A percentile compares a stretch with the other conserved stretches of the same genome.
Conservation (phyloP, 176 grass and related monocot genomes). For the Olyra latifolia region DNA sequence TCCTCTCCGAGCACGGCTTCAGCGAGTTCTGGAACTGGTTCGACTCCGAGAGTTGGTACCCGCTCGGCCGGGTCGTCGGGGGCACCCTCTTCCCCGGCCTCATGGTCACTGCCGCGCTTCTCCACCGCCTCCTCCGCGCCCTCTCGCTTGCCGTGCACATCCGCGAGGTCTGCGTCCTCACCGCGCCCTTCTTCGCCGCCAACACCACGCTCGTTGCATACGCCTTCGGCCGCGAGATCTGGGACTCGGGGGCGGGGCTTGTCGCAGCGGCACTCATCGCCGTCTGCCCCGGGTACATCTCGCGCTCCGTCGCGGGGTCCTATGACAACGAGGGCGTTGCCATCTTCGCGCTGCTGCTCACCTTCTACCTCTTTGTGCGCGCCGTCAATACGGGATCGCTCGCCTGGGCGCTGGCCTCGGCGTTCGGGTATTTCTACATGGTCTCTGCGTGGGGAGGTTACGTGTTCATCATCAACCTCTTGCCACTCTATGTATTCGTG, state of each 20-base stretch:
- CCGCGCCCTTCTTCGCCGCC: constrained; percentile 91
- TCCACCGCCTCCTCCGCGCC: constrained; percentile 74
- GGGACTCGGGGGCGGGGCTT: constrained; percentile 88
- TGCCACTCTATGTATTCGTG: constrained; percentile 91
- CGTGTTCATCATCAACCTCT: constrained; percentile 97
- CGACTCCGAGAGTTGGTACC: constrained; percentile 98
- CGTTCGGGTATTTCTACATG: constrained; percentile 99
- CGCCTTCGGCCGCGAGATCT: constrained; percentile 98
- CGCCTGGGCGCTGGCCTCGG: constrained; percentile 78
- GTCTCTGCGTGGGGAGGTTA: constrained; percentile 99
- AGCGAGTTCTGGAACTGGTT: constrained; percentile 99
- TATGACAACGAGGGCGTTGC: constrained; percentile 98
- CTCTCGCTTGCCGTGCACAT: constrained; percentile 91
- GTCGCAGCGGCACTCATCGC: constrained; percentile 89
- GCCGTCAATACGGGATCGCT: constrained; percentile 95
- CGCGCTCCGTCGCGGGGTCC: constrained; percentile 81
- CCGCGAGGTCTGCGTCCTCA: constrained; percentile 97
- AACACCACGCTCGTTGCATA: constrained; percentile 98
- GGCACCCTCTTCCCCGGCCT: constrained; percentile 92
- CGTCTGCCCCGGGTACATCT: constrained; percentile 95
- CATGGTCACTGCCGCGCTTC: constrained; percentile 92
- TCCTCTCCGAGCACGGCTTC: constrained; percentile 77
- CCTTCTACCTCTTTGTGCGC: constrained; percentile 98
- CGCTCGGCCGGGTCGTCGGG: constrained; percentile 89
- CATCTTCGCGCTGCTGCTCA: constrained; percentile 94